Conservation (phyloP, 139 green algal genomes). For the Eudorina sp. region DNA sequence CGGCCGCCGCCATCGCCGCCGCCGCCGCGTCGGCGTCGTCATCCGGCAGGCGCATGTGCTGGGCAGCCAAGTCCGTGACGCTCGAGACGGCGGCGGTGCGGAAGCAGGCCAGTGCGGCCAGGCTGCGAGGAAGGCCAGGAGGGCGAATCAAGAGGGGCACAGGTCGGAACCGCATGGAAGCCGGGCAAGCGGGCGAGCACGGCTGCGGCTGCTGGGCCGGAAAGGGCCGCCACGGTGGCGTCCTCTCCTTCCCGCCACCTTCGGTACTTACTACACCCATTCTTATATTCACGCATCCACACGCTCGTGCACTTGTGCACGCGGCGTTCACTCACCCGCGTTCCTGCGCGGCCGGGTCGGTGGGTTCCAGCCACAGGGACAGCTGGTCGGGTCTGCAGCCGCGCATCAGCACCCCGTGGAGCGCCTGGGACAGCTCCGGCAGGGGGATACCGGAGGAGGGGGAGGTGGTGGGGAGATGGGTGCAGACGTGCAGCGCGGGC, state of each 20-base stretch:
- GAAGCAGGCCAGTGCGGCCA: background rate
- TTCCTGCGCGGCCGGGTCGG: background rate
- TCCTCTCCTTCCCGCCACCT: background rate
- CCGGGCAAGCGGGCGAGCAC: background rate
- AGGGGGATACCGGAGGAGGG: too few relatives aligned
- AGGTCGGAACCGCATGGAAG: background rate
- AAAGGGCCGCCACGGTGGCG: background rate
- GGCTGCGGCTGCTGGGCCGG: background rate
- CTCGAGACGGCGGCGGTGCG: background rate
- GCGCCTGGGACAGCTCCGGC: background rate
- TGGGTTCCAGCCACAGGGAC: background rate
- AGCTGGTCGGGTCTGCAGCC: background rate
- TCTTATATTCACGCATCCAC: too few relatives aligned
- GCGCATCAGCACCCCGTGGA: background rate
- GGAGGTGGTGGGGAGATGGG: too few relatives aligned
- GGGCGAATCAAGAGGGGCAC: background rate
- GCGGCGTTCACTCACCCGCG: conserved; percentile 28
- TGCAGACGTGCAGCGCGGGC: background rate
- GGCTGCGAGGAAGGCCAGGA: background rate
- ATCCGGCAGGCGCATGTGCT: background rate
- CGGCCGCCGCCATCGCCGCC: background rate
- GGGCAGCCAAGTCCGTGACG: background rate
- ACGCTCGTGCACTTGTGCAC: too few relatives aligned
- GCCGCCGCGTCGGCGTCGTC: too few relatives aligned
- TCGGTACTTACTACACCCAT: too few relatives aligned